Percentiles rank a stretch among this genome's conserved stretches.
These are phyloP conservation scores for Trichoderma sp. DNA, from an alignment of 2,329 filamentous ascomycete genomes.

Conservation along the genomic window DNA sequence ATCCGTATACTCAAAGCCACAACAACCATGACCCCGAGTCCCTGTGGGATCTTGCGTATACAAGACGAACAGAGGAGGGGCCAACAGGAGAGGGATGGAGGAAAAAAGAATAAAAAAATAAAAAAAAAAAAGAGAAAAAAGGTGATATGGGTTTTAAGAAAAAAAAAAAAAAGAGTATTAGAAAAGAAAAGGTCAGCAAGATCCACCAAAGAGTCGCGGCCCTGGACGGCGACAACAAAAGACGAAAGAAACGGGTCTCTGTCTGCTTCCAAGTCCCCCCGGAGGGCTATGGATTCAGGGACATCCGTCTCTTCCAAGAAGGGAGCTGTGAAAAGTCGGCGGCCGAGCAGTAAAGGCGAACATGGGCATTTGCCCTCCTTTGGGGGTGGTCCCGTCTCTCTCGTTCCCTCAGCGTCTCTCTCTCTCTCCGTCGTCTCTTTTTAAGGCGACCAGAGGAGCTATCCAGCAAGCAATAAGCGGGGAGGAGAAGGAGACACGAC, in stretches of 20 bases:
- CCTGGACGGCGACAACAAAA: slow-evolving; percentile 4
- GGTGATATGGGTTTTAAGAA: not conserved
- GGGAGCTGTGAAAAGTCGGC: slow-evolving; percentile 1
- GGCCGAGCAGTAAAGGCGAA: not conserved
- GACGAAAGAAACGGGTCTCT: slow-evolving; percentile 13
- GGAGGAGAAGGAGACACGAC: slow-evolving; percentile 13
- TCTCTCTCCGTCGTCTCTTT: not conserved
- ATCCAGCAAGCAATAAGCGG: slow-evolving; percentile 17
- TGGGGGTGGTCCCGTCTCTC: not conserved
- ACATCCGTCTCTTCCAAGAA: slow-evolving; percentile 6
- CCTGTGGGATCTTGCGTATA: not conserved
- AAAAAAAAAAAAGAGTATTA: slow-evolving; percentile 2
- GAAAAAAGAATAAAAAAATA: not conserved
- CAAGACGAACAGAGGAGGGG: not conserved
- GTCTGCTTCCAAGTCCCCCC: slow-evolving; percentile 4
- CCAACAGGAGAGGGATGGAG: not conserved
- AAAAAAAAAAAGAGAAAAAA: not conserved
- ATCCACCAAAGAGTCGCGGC: slow-evolving; percentile 13
- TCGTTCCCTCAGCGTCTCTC: not conserved
- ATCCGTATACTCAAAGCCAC: slow-evolving; percentile 18
- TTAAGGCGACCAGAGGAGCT: slow-evolving; percentile 11
- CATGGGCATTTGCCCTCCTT: not conserved
- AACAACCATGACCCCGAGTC: slow-evolving; percentile 10
- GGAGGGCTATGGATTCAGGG: not conserved
- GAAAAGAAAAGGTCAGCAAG: slow-evolving; percentile 9